These are phyloP conservation scores for Pichiaceae sp. DNA, from an alignment of 1,139 yeast species.

Conservation along the genomic window DNA sequence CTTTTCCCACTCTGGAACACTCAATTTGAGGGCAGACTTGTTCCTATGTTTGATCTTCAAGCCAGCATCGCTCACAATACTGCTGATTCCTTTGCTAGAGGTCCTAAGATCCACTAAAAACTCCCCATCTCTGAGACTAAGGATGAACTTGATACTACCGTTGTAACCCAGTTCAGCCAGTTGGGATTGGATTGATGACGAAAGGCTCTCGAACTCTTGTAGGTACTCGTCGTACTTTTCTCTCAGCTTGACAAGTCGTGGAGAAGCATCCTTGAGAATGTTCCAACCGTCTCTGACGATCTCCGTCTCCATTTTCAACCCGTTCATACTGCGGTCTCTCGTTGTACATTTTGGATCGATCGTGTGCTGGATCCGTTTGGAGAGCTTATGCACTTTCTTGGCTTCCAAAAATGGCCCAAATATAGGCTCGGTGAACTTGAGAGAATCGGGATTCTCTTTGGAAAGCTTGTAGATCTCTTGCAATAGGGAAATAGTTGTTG, in stretches of 20 bases:
- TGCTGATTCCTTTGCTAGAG: slow-evolving; percentile 15
- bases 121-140: slow-evolving; percentile 18
- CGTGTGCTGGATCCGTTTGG: slow-evolving; percentile 13
- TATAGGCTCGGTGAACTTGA: slow-evolving; percentile 10
- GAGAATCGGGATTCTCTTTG: slow-evolving; percentile 4
- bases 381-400: slow-evolving; percentile 11
- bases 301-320: slow-evolving; percentile 15
- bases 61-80: slow-evolving; percentile 8
- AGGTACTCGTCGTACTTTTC: slow-evolving; percentile 25
- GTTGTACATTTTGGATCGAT: slow-evolving; percentile 15
- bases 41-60: slow-evolving; percentile 16
- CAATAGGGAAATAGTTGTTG: slow-evolving; percentile 18
- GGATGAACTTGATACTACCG: slow-evolving; percentile 15
- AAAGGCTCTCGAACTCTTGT: slow-evolving; percentile 20
- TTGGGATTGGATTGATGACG: slow-evolving; percentile 17
- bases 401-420: slow-evolving; percentile 13
- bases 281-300: slow-evolving; percentile 18
- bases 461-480: slow-evolving; percentile 13
- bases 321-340: slow-evolving; percentile 8
- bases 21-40: slow-evolving; percentile 17
- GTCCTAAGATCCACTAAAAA: slow-evolving; percentile 21
- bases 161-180: slow-evolving; percentile 20
- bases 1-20: slow-evolving; percentile 26
- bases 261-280: slow-evolving; percentile 15
- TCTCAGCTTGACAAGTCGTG: slow-evolving; percentile 16